These are phyloP conservation scores for Luffa aegyptiaca DNA, from an alignment of 306 rosid species.

Conservation along the genomic window DNA sequence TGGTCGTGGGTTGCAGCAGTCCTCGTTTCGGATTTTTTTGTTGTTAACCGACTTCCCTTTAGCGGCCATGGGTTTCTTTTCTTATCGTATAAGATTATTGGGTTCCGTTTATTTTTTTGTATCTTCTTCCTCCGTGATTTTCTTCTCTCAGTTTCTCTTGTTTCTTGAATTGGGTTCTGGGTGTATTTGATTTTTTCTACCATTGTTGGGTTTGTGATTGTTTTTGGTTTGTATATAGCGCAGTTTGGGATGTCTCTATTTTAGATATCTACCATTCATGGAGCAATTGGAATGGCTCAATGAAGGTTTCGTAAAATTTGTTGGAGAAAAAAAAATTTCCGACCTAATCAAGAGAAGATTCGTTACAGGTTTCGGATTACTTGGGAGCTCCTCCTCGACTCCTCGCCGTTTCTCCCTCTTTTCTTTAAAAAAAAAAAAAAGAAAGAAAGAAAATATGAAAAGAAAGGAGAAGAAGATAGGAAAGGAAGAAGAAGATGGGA, in stretches of 20 bases:
- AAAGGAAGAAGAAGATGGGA: too few relatives aligned
- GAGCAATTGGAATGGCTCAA: constrained; percentile 3
- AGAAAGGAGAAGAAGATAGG: too few relatives aligned
- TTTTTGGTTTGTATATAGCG: not conserved
- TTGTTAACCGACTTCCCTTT: not conserved
- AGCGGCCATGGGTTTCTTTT: constrained; percentile 4
- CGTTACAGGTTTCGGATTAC: constrained; percentile 21
- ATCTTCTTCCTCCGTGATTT: not conserved
- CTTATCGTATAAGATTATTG: not conserved
- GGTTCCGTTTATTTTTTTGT: not conserved
- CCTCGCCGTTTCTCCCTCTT: too few relatives aligned
- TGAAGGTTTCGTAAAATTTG: constrained; percentile 20
- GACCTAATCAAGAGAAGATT: constrained; percentile 36
- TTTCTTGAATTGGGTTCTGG: not conserved
- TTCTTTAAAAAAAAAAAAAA: too few relatives aligned
- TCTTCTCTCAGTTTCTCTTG: not conserved
- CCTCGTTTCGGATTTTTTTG: too few relatives aligned
- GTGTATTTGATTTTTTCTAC: not conserved
- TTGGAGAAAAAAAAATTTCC: constrained; percentile 29
- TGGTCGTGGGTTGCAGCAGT: too few relatives aligned
- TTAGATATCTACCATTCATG: not conserved
- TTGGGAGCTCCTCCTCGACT: too few relatives aligned
- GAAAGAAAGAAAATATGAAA: too few relatives aligned
- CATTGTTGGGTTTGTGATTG: not conserved
- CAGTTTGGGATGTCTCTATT: not conserved